Evolutionary conservation across 2,329 filamentous ascomycete species (phyloP).

Genomic region (Zarea fungicola): DNA sequence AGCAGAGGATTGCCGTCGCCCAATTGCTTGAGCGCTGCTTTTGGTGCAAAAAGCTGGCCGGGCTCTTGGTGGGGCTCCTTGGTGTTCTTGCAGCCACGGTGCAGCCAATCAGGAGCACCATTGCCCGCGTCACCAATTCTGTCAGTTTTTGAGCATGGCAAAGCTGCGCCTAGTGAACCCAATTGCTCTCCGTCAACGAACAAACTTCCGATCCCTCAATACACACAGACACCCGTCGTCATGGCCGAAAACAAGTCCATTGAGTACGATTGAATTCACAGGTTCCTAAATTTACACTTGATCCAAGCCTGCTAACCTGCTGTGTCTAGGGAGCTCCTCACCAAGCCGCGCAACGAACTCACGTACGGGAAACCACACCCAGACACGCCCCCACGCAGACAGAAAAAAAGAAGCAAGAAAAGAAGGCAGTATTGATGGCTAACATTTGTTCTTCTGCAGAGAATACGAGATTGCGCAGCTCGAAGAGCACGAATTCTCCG

Average conservation of each 20-base stretch:
- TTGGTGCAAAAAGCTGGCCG: too few species aligned
- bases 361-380: conserved; percentile 63
- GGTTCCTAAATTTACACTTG: too few species aligned
- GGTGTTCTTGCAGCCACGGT: too few species aligned
- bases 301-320: conserved; percentile 29
- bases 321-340: conserved; percentile 68
- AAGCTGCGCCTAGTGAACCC: conserved; percentile 6
- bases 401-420: background rate
- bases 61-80: background rate
- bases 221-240: conserved; percentile 18
- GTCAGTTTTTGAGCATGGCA: conserved; percentile 12
- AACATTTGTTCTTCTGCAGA: conserved; percentile 38
- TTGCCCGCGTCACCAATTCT: background rate
- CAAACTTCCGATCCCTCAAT: background rate
- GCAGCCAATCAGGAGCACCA: conserved; percentile 4
- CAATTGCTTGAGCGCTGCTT: background rate
- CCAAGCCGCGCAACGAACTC: conserved; percentile 83
- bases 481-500: conserved; percentile 51
- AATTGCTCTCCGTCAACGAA: background rate
- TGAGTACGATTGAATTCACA: conserved; percentile 49
- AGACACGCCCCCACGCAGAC: conserved; percentile 16
- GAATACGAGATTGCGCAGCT: conserved; percentile 85
- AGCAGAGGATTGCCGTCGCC: conserved; percentile 14
- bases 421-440: background rate
- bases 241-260: conserved; percentile 65